A percentile compares a stretch with the other conserved stretches of the same genome.
phyloP scores from a whole-genome alignment of 306 rosid genomes.

The Vigna unguiculata region DNA sequence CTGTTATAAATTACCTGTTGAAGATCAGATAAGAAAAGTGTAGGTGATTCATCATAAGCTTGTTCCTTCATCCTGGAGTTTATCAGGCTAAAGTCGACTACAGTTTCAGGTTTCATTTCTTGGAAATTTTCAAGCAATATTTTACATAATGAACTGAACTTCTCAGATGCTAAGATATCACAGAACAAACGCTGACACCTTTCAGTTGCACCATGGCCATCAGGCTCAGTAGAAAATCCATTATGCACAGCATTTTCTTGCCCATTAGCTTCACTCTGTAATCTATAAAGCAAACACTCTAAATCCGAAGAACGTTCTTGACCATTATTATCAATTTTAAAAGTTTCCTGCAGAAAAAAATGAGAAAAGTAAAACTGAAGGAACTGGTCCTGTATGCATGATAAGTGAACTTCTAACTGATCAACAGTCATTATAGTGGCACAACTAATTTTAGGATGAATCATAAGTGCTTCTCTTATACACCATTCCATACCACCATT shows the following conservation, averaged over 20 bases:
- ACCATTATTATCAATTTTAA: slow-evolving; percentile 54
- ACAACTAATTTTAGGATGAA: slow-evolving; percentile 46
- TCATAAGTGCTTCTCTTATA: slow-evolving; percentile 57
- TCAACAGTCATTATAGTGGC: slow-evolving; percentile 54
- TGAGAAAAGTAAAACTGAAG: slow-evolving; percentile 23
- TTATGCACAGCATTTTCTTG: slow-evolving; percentile 50
- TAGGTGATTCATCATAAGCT: slow-evolving; percentile 73
- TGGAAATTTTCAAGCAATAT: slow-evolving; percentile 68
- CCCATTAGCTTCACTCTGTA: slow-evolving; percentile 56
- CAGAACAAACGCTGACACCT: slow-evolving; percentile 63
- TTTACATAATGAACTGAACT: slow-evolving; percentile 73
- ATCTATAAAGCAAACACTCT: slow-evolving; percentile 47
- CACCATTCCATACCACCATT: slow-evolving; percentile 65
- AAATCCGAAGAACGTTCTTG: slow-evolving; percentile 45
- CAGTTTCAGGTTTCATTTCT: slow-evolving; percentile 73
- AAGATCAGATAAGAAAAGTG: slow-evolving; percentile 81
- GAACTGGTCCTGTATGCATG: slow-evolving; percentile 12
- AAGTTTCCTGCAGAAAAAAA: slow-evolving; percentile 59
- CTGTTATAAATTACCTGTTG: slow-evolving; percentile 70
- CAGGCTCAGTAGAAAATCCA: slow-evolving; percentile 59
- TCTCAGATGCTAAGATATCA: slow-evolving; percentile 72
- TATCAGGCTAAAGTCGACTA: slow-evolving; percentile 74
- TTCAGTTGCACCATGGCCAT: slow-evolving; percentile 47
- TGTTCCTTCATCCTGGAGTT: slow-evolving; percentile 77
- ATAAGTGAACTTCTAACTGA: slow-evolving; percentile 42